Evolutionary conservation across 306 rosid genomes (phyloP), one percentile per base, ranked within the genome.

Genomic region (Cicer judaicum): DNA sequence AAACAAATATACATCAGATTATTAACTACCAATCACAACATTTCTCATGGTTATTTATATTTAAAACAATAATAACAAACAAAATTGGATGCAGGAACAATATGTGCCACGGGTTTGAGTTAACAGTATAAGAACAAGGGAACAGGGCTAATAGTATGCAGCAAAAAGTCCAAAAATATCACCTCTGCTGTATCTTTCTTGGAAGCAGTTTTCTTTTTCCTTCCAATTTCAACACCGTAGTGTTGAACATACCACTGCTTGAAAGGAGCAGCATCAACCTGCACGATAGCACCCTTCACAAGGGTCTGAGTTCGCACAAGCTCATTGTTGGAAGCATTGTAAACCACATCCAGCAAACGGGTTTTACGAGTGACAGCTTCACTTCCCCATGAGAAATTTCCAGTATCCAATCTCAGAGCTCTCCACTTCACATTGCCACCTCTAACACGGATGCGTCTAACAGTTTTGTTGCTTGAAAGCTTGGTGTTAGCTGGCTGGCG

Each of bases 381-480:
- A 73, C 90, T 86, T 50, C 88, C 84, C 90, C 90, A 86, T 0
- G 86, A 81, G 44, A 41, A 86, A 41, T 86, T 86, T 9, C 90
- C 90, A 1, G 90, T 86, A 44, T 86, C 90, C 79, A 86, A 81
- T 54, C 90, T 84, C 54, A 86, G 7, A 1, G 90, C 90, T 16
- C 90, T 76, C 90, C 90, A 86, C 15, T 86, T 86, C 70, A 86
- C 90, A 79, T 86, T 86, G 12, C 88, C 90, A 73, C 90, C 90
- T 24, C 90, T 72, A 1, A 86, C 90, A 55, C 90, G 84, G 1
- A 86, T 66, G 62, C 90, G 84, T 24, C 90, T 62, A 4, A 86
- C 75, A 1, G 90, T 86, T 76, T 86, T 86, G 86, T 86, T 81
- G 77, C 90, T 81, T 8, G 90, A 86, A 0, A 86, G 66, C 79